Conservation (phyloP, 768 basidiomycete species). For the Rossbeevera mucosa region DNA sequence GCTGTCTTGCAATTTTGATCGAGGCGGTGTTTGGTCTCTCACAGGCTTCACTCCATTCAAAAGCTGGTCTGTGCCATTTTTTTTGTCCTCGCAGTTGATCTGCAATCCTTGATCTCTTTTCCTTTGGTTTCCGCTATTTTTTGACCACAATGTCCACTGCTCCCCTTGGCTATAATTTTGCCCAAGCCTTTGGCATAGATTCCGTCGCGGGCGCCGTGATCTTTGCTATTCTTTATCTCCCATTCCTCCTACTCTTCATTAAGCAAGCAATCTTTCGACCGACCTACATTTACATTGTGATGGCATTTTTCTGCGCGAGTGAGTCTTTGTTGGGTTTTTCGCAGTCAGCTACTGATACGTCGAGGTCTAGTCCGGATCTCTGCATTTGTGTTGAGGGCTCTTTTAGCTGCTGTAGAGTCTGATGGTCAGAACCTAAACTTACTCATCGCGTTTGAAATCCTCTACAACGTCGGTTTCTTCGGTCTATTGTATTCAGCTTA, state of each 20-base stretch:
- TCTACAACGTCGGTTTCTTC: conserved; percentile 36
- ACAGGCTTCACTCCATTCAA: conserved; percentile 7
- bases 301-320: conserved; percentile 29
- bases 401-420: conserved; percentile 22
- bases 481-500: conserved; percentile 34
- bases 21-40: conserved; percentile 10
- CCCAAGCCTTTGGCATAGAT: conserved; percentile 25
- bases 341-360: neutral
- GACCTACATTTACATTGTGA: conserved; percentile 27
- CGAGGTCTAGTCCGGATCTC: conserved; percentile 24
- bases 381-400: conserved; percentile 29
- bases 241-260: conserved; percentile 23
- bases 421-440: conserved; percentile 21
- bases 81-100: conserved; percentile 18
- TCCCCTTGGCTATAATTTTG: conserved; percentile 21
- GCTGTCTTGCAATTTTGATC: neutral
- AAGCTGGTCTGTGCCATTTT: neutral
- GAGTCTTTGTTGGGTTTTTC: conserved; percentile 1
- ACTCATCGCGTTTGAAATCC: conserved; percentile 27
- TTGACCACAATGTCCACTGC: conserved; percentile 14
- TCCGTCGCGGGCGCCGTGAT: conserved; percentile 31
- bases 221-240: conserved; percentile 29
- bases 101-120: conserved; percentile 5
- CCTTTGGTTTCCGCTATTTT: neutral
- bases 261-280: conserved; percentile 17